Evolutionary conservation across 495 filamentous ascomycete species (phyloP), one percentile per base, ranked within the genome.

Genomic region (Aspergillus incahuasiensis): DNA sequence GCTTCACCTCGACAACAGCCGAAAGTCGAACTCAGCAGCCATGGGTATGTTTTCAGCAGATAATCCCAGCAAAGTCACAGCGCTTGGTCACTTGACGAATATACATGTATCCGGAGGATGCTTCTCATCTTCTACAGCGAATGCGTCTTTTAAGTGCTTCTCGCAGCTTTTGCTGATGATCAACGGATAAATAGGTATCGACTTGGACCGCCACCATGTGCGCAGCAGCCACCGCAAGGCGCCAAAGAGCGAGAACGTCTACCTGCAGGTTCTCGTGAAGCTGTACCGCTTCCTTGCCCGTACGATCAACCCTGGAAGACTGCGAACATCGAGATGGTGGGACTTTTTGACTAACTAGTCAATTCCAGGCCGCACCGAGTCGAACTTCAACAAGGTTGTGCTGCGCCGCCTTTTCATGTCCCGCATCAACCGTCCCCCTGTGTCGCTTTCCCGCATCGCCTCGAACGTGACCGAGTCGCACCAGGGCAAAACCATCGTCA

Each of bases 281-380:
- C 89, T 98, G 24, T 98, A 97, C 85, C 87, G 88, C 78, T 98
- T 98, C 87, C 79, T 98, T 67, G 87, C 91, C 66, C 92, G 92
- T 95, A 88, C 77, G 91, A 85, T 20, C 48, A 16, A 41, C 56
- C 56, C 43, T 39, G 13, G 7, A 54, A 19, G 16, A 11, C 20
- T 19, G 2, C 20, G 16, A 5, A 22, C 3, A 42, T 30, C 34
- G 4, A 54, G 20, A 21, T 40, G 9, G 44, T 58, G 43, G 28
- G 48, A 54, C 45, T 21, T 42, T 40, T 22, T 34, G 21, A 51
- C 52, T 39, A 58, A 38, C 48, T 25, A 65, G 58, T 22, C 25
- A 56, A 40, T 44, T 57, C 4, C 51, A 96, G 91, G 92, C 76
- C 91, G 92, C 71, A 98, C 94, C 72, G 92, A 97, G 74, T 85